Percentiles rank a stretch among this genome's conserved stretches.
These are phyloP conservation scores for Chiua virens DNA, from an alignment of 768 basidiomycete species.

Conservation along the genomic window DNA sequence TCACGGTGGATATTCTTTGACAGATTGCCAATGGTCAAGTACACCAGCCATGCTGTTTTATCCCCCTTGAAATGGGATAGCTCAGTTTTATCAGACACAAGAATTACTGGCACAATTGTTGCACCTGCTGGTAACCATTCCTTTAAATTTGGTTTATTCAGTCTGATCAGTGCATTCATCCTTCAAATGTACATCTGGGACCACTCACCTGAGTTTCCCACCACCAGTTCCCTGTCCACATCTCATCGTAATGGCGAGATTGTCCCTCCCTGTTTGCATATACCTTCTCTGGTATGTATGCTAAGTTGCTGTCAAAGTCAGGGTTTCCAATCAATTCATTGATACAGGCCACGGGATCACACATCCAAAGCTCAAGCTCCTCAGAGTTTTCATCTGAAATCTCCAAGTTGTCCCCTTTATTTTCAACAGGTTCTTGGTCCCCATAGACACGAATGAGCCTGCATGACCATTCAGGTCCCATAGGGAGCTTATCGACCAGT, in stretches of 20 bases:
- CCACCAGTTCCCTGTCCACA: slow-evolving; percentile 14
- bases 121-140: background rate
- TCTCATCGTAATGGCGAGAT: background rate
- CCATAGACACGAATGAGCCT: background rate
- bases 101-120: background rate
- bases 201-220: slow-evolving; percentile 1
- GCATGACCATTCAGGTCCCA: background rate
- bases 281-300: slow-evolving; percentile 3
- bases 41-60: slow-evolving; percentile 2
- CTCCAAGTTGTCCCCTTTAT: background rate
- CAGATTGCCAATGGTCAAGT: background rate
- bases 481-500: background rate
- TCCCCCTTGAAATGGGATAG: background rate
- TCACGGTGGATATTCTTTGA: background rate
- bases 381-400: background rate
- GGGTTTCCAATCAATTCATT: slow-evolving; percentile 31
- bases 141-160: background rate
- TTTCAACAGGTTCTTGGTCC: background rate
- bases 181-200: too few species aligned
- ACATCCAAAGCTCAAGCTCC: slow-evolving; percentile 28
- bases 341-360: slow-evolving; percentile 34
- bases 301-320: background rate
- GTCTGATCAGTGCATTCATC: too few species aligned
- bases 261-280: background rate
- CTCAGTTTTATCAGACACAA: slow-evolving; percentile 1